phyloP scores from a whole-genome alignment of 2,329 filamentous ascomycete species.

The Chrysosporium keratinophilum region DNA sequence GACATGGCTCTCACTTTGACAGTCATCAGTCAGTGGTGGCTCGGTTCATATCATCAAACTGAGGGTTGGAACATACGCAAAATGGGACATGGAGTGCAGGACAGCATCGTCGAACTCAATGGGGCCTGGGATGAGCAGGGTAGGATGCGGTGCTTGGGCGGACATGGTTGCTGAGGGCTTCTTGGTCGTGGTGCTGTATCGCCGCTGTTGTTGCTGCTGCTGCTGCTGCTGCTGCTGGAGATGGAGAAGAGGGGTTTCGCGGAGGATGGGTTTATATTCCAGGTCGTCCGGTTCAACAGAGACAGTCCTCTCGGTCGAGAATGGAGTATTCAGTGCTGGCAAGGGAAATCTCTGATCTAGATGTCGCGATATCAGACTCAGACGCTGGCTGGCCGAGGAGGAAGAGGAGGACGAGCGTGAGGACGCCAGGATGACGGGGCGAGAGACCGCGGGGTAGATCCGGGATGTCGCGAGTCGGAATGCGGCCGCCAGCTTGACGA shows the following conservation, averaged over 20 bases:
- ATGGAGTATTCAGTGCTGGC: constrained; percentile 53
- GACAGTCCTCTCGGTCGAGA: constrained; percentile 48
- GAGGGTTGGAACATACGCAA: constrained; percentile 38
- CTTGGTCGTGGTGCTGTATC: constrained; percentile 17
- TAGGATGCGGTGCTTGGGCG: constrained; percentile 50
- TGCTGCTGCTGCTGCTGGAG: background rate
- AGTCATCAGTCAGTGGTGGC: background rate
- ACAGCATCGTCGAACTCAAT: constrained; percentile 99
- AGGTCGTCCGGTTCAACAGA: constrained; percentile 44
- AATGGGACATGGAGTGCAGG: constrained; percentile 88
- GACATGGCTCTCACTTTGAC: constrained; percentile 77
- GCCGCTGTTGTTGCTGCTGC: constrained; percentile 8
- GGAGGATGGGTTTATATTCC: constrained; percentile 39
- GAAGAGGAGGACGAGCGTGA: constrained; percentile 36
- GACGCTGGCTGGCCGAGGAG: constrained; percentile 25
- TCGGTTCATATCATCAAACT: background rate
- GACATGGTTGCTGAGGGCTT: constrained; percentile 42
- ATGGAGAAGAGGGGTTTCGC: constrained; percentile 20
- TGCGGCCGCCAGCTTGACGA: constrained; percentile 14
- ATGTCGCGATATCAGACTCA: constrained; percentile 53
- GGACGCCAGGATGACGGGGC: constrained; percentile 38
- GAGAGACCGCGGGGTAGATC: constrained; percentile 24
- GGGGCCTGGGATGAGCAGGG: constrained; percentile 89
- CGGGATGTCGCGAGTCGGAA: constrained; percentile 16
- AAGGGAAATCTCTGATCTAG: constrained; percentile 45